Evolutionary conservation across 2,329 filamentous ascomycete species (phyloP).

Genomic region (Penicillium occitanis): DNA sequence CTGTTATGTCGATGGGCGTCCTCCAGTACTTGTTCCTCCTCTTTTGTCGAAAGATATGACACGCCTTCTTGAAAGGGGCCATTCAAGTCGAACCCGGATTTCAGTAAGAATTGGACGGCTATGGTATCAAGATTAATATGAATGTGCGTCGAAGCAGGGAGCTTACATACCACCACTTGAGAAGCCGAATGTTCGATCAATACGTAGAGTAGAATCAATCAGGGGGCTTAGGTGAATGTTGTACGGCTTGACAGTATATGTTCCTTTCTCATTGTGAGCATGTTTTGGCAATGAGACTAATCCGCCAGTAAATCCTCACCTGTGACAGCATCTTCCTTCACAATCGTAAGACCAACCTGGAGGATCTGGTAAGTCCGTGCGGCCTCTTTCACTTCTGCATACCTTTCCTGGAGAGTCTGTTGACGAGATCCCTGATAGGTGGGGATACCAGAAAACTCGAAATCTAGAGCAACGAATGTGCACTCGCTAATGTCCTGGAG

Average conservation of each 20-base stretch:
- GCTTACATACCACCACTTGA: conserved; percentile 54
- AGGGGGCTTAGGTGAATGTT: conserved; percentile 64
- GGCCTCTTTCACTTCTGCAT: conserved; percentile 59
- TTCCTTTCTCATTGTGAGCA: conserved; percentile 31
- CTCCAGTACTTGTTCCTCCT: conserved; percentile 52
- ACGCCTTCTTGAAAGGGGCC: conserved; percentile 58
- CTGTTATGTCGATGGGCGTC: conserved; percentile 40
- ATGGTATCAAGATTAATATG: conserved; percentile 5
- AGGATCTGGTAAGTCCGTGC: conserved; percentile 65
- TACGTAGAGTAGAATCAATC: conserved; percentile 51
- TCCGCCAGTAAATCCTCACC: conserved; percentile 34
- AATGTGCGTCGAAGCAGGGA: background rate
- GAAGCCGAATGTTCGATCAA: conserved; percentile 61
- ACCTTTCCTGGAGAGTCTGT: conserved; percentile 59
- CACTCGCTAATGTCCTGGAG: conserved; percentile 59
- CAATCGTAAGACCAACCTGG: conserved; percentile 66
- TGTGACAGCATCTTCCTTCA: conserved; percentile 55
- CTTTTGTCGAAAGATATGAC: conserved; percentile 57
- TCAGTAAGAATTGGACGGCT: conserved; percentile 62
- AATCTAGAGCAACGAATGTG: conserved; percentile 63
- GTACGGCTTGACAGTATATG: conserved; percentile 62
- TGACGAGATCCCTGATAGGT: conserved; percentile 42
- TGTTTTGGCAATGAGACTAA: background rate
- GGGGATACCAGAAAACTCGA: conserved; percentile 66
- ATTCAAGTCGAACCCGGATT: conserved; percentile 59